Conservation (phyloP, 23 red algal species). For the Gracilaria gracilis region DNA sequence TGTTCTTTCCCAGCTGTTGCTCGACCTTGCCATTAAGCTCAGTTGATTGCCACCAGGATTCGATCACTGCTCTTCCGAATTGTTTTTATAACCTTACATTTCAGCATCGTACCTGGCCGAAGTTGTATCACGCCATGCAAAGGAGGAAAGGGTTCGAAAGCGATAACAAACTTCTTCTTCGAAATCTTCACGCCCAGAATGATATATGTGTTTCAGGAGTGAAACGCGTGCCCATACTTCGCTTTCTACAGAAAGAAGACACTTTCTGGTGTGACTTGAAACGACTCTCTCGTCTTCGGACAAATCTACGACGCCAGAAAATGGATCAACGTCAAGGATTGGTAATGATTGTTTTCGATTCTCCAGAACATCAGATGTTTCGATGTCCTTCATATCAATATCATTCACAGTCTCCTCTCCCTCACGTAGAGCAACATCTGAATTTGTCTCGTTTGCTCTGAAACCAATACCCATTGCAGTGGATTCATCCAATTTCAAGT, state of each 20-base stretch:
- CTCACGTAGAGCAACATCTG: slow-evolving; percentile 6
- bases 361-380: not conserved
- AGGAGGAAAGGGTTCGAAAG: slow-evolving; percentile 38
- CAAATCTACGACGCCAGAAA: slow-evolving; percentile 72
- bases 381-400: slow-evolving; percentile 8
- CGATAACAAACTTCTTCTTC: slow-evolving; percentile 54
- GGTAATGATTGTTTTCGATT: not conserved
- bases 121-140: slow-evolving; percentile 22
- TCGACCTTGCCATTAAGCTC: not conserved
- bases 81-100: slow-evolving; percentile 34
- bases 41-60: slow-evolving; percentile 44
- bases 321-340: slow-evolving; percentile 72
- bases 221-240: slow-evolving; percentile 41
- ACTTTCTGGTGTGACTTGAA: slow-evolving; percentile 20
- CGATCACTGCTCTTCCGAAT: not conserved
- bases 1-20: not conserved
- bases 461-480: slow-evolving; percentile 38
- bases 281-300: slow-evolving; percentile 48
- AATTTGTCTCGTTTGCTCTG: not conserved
- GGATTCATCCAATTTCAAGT: slow-evolving; percentile 9
- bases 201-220: slow-evolving; percentile 65
- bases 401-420: not conserved
- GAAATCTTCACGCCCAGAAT: slow-evolving; percentile 50
- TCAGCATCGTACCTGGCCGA: slow-evolving; percentile 37
- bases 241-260: not conserved